These are phyloP conservation scores for Silene noctiflora DNA, from an alignment of 179 eudicot species.

Conservation along the genomic window DNA sequence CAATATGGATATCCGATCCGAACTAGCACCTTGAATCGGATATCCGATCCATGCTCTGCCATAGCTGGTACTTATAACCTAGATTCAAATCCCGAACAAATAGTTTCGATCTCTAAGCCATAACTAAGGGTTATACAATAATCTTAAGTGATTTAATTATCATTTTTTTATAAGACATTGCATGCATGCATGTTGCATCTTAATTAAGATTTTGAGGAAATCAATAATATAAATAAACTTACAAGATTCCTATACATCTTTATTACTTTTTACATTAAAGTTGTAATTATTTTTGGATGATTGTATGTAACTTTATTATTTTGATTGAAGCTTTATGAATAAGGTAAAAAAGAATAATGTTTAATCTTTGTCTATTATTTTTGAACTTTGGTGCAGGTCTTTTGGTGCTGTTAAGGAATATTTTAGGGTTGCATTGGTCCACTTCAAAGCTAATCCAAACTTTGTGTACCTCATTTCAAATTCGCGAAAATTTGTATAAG, in stretches of 20 bases:
- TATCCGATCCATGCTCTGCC: no score
- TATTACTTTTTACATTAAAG: conserved; percentile 7
- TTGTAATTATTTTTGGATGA: not conserved
- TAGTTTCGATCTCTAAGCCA: no score
- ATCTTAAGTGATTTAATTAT: no score
- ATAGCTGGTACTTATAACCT: no score
- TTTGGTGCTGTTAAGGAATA: conserved; percentile 35
- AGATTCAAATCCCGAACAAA: no score
- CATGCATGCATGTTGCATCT: no score
- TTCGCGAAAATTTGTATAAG: no score
- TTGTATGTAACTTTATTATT: not conserved
- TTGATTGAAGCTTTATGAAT: conserved; percentile 13
- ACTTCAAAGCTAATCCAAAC: conserved; percentile 4
- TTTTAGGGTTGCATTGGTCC: conserved; percentile 23
- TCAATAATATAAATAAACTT: not conserved
- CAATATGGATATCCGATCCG: no score
- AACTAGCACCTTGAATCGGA: no score
- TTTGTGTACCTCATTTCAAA: no score
- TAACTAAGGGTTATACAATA: no score
- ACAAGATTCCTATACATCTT: conserved; percentile 19
- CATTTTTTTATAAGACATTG: not conserved
- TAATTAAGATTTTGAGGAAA: not conserved
- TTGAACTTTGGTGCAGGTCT: conserved; percentile 20
- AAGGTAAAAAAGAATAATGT: conserved; percentile 14
- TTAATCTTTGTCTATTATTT: conserved; percentile 22